A percentile compares a stretch with the other conserved stretches of the same genome.
These are phyloP conservation scores for Brassica napus DNA, from an alignment of 345 rosid genomes.

Conservation along the genomic window Da-Ae NC_063442.1:36265501-36266000, in stretches of 20 bases:
- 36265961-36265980: neutral
- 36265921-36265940: neutral
- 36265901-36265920: neutral
- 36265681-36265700: neutral
- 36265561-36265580: neutral
- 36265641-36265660: neutral
- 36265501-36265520: neutral
- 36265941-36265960: slow-evolving; percentile 13
- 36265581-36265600: neutral
- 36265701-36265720: neutral
- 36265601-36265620: neutral
- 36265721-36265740: neutral
- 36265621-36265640: neutral
- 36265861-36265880: neutral
- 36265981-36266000: neutral
- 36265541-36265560: neutral
- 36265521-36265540: neutral
- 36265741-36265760: neutral
- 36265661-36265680: neutral
- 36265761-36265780: neutral
- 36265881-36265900: neutral
- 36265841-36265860: neutral
- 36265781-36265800: neutral
- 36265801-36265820: neutral
- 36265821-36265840: neutral